Evolutionary conservation across 2,329 filamentous ascomycete species (phyloP).

Genomic region (Myrmaecium sp.): DNA sequence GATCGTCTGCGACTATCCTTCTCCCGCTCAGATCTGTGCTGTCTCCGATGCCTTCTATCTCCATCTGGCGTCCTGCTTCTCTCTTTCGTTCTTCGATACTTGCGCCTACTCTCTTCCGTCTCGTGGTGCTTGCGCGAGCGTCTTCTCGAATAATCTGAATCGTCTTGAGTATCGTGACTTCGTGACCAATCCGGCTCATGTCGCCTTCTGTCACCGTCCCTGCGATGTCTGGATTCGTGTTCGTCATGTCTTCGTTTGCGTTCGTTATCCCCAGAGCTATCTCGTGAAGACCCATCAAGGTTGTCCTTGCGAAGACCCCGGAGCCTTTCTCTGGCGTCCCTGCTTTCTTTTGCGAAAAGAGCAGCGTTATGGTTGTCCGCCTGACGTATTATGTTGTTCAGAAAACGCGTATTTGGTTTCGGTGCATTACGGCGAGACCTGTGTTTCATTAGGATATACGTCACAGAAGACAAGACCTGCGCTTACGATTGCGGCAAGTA

Average conservation of each 20-base stretch:
- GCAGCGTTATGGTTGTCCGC: conserved; percentile 82
- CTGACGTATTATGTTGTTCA: conserved; percentile 74
- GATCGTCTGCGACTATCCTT: conserved; percentile 3
- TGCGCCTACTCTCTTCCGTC: too few relatives aligned
- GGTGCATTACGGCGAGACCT: conserved; percentile 51
- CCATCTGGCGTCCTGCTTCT: conserved; percentile 5
- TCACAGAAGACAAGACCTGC: not conserved
- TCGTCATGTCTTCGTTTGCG: conserved; percentile 17
- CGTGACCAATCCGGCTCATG: too few relatives aligned
- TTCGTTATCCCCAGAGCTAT: conserved; percentile 4
- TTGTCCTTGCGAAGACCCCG: conserved; percentile 23
- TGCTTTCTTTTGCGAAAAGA: conserved; percentile 65
- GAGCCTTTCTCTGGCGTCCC: conserved; percentile 58
- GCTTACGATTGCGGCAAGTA: conserved; percentile 38
- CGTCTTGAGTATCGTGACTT: too few relatives aligned
- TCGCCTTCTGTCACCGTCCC: too few relatives aligned
- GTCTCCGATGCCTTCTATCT: conserved; percentile 3
- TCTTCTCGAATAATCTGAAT: too few relatives aligned
- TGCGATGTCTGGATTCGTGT: conserved; percentile 8
- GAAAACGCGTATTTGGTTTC: conserved; percentile 82
- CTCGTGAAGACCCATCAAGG: conserved; percentile 8
- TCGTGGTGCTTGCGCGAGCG: too few relatives aligned
- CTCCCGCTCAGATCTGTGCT: not conserved
- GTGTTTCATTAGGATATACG: conserved; percentile 3
- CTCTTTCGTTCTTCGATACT: conserved; percentile 8